Evolutionary conservation across 768 basidiomycete species (phyloP), one percentile per base, ranked within the genome.

Genomic region (Nidularia sp.): DNA sequence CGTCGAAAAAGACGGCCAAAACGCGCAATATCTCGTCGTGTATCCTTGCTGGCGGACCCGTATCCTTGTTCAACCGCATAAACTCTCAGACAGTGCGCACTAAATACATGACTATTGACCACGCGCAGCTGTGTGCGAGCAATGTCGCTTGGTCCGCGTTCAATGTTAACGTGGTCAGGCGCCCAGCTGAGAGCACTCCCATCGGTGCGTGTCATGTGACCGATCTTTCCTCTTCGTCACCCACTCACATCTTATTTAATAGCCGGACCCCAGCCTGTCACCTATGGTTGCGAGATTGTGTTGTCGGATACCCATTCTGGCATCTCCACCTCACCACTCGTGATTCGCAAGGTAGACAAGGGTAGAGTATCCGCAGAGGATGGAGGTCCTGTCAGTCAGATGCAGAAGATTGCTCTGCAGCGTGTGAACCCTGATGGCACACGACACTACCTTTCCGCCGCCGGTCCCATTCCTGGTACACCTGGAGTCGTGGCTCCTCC

Each of bases 51-150:
- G 88, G 90, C 46, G 89, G 91, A 18, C 88, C 92, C 34, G 90
- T 98, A 48, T 91, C 92, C 49, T 80, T 98, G 45, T 96, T 94
- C 79, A 93, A 94, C 67, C 88, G 94, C 62, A 93, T 98, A 78
- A 94, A 96, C 70, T 91, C 90, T 10, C 94, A 98, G 71, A 93
- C 94, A 36, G 93, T 96, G 54, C 87, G 94, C 64, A 97, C 94
- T 52, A 96, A 96, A 75, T 98, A 95, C 69, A 93, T 98, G 90
- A 91, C 90, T 50, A 86, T 95, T 65, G 92, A 95, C 59, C 82
- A 85, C 59, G 84, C 80, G 48, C 84, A 86, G 62, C 72, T 93
- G 53, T 88, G 88, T 70, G 90, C 93, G n/a, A 92, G 88, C 68
- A 93, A 93, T 65, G 76, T 90, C 57, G 80, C 88, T 45, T 96